Evolutionary conservation across 331 rosid genomes (phyloP).

Genomic region (Rosa hybrid): DNA sequence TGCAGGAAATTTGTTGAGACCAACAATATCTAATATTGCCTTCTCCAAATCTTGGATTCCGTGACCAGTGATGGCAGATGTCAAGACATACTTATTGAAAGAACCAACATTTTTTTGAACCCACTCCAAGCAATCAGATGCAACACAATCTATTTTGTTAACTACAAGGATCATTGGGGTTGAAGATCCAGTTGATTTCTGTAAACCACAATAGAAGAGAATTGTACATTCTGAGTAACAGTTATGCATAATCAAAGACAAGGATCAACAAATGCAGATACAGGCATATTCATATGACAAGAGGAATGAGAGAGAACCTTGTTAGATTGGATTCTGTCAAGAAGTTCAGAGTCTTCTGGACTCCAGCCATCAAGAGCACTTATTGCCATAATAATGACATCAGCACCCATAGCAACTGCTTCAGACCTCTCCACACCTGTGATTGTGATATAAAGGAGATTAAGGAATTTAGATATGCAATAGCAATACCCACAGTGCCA

Average conservation of each 20-base stretch:
- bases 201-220: constrained; percentile 26
- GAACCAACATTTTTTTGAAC: constrained; percentile 22
- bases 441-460: constrained; percentile 31
- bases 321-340: constrained; percentile 65
- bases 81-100: constrained; percentile 71
- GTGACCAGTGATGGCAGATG: constrained; percentile 89
- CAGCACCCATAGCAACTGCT: constrained; percentile 93
- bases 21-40: constrained; percentile 71
- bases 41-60: constrained; percentile 81
- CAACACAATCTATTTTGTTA: constrained; percentile 76
- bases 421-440: constrained; percentile 96
- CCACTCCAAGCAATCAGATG: constrained; percentile 46
- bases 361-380: constrained; percentile 96
- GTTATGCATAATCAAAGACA: not conserved
- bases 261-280: not conserved
- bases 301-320: constrained; percentile 47
- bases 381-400: constrained; percentile 77
- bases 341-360: constrained; percentile 71
- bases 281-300: not conserved
- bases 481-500: not conserved
- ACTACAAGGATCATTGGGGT: constrained; percentile 82
- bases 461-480: not conserved
- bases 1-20: constrained; percentile 60
- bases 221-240: not conserved
- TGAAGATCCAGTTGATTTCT: constrained; percentile 66